A percentile compares a stretch with the other conserved stretches of the same genome.
These are phyloP conservation scores for Sophora flavescens DNA, from an alignment of 306 rosid genomes.

Conservation along the genomic window DNA sequence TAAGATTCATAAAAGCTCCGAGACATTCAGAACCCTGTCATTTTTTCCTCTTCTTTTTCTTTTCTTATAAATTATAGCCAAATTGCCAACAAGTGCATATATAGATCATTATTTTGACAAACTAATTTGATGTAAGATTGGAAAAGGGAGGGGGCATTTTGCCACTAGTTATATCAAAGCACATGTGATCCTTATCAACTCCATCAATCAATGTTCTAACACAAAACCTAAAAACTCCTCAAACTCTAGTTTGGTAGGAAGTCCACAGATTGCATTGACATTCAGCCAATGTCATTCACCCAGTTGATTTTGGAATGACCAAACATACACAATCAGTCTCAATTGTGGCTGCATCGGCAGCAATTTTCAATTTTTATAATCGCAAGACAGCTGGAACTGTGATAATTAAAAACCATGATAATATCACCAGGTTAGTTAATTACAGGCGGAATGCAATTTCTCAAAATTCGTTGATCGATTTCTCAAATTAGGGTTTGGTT, in stretches of 20 bases:
- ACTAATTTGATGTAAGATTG: neutral
- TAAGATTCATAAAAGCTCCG: neutral
- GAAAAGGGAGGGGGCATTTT: neutral
- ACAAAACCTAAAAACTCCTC: neutral
- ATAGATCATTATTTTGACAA: neutral
- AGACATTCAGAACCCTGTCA: neutral
- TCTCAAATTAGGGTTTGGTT: constrained; percentile 23
- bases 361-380: neutral
- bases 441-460: neutral
- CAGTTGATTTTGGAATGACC: neutral
- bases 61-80: neutral
- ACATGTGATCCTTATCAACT: neutral
- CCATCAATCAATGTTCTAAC: neutral
- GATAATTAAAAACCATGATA: neutral
- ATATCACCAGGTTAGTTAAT: no score
- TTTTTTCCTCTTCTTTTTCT: neutral
- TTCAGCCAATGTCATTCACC: neutral
- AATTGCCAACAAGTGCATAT: neutral
- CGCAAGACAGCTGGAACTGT: neutral
- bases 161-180: neutral
- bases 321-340: neutral
- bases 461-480: neutral
- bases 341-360: neutral
- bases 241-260: neutral
- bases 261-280: neutral